These are phyloP conservation scores for Mycena alexandri DNA, from an alignment of 768 basidiomycete species.

Conservation along the genomic window DNA sequence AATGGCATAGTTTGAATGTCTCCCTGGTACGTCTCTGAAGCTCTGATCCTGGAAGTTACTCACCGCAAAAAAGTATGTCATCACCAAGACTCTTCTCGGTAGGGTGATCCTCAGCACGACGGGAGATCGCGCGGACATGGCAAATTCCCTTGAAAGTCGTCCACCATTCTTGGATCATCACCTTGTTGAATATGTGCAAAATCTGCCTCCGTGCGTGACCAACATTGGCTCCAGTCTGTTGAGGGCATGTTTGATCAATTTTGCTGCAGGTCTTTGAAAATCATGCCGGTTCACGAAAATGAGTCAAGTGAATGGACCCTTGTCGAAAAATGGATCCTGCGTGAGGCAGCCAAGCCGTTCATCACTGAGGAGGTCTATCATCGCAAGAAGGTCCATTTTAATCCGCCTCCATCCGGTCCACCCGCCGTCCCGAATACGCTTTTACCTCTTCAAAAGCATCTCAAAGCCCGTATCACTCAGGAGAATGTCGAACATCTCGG, in stretches of 20 bases:
- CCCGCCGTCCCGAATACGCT: too few species aligned
- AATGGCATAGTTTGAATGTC: slow-evolving; percentile 33
- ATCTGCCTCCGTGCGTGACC: slow-evolving; percentile 30
- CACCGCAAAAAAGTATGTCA: too few species aligned
- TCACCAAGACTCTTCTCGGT: too few species aligned
- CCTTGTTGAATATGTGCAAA: slow-evolving; percentile 33
- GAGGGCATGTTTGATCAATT: too few species aligned
- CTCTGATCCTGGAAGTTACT: too few species aligned
- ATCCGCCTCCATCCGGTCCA: too few species aligned
- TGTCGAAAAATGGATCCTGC: slow-evolving; percentile 37
- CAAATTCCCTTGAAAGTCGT: slow-evolving; percentile 31
- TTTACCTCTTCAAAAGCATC: too few species aligned
- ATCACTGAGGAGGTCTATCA: slow-evolving; percentile 36
- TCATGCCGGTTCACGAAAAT: slow-evolving; percentile 4
- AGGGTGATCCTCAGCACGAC: slow-evolving; percentile 16
- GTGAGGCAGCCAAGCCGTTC: slow-evolving; percentile 36
- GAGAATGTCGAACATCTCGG: too few species aligned
- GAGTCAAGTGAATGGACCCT: slow-evolving; percentile 22
- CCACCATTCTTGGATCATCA: slow-evolving; percentile 35
- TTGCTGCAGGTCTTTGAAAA: slow-evolving; percentile 24
- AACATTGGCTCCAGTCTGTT: too few species aligned
- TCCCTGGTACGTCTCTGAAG: slow-evolving; percentile 6
- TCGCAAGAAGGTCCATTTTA: slow-evolving; percentile 33
- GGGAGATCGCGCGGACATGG: slow-evolving; percentile 35
- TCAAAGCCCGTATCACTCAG: too few species aligned